Evolutionary conservation across 495 filamentous ascomycete species (phyloP), one percentile per base, ranked within the genome.

Genomic region (Penicillium desertorum): DNA sequence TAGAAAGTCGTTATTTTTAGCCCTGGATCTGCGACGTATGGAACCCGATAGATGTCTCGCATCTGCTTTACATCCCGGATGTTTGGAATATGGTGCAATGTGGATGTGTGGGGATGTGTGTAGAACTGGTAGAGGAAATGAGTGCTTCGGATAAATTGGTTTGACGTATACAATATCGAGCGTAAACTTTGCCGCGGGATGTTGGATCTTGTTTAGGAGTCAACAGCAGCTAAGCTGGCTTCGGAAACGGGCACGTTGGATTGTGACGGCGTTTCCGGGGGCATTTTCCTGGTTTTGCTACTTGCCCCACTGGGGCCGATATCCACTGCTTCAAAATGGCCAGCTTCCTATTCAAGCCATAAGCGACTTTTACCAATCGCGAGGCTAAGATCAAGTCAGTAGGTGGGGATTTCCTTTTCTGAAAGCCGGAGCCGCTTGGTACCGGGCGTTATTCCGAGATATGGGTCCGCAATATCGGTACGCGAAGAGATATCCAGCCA

Each of bases 11-110:
- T 23, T 56, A 54, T 47, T 58, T 60, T 63, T 59, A 63, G 63
- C 57, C 46, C 51, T 47, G 58, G 60, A 65, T 65, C 52, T 61
- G 52, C 51, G 49, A 56, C 34, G 27, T 52, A 43, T 32, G 25
- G 37, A 43, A 37, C 19, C 12, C 27, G 34, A 23, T 42, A 16
- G 25, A 30, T 17, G 3, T 42, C 6, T 17, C 2, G n/a, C 37
- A 10, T 20, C 2, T 9, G 14, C 10, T 16, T 2, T 43, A 0
- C 8, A 27, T 43, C 25, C 51, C 39, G 37, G n/a, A 19, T 11
- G 51, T 53, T 30, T 43, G 50, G 25, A 22, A 22, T 53, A 53
- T 43, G 41, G 39, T 43, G n/a, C 14, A 14, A 16, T 42, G 39
- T 19, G 45, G 32, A 17, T 27, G 47, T 20, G 14, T 34, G 46